phyloP scores from a whole-genome alignment of 2,329 filamentous ascomycete genomes.

The Fusarium keratoplasticum region DNA sequence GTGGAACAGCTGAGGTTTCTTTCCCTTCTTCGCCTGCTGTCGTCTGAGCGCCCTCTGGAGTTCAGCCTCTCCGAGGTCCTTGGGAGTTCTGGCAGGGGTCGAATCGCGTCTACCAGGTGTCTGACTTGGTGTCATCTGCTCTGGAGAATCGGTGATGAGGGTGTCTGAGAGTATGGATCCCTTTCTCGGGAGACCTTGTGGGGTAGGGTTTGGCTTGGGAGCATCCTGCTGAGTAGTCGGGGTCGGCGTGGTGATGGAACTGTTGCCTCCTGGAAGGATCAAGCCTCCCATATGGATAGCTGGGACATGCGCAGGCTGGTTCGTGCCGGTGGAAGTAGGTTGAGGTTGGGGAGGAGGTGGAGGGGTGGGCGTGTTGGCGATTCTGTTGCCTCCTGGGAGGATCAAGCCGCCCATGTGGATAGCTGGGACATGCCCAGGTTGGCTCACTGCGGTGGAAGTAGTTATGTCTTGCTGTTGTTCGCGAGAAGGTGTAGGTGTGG shows the following conservation, averaged over 20 bases:
- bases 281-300: slow-evolving; percentile 10
- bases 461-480: background rate
- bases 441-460: background rate
- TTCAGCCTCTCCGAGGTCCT: background rate
- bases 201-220: background rate
- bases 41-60: background rate
- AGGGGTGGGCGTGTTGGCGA: background rate
- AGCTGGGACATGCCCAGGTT: background rate
- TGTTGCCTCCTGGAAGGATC: slow-evolving; percentile 1
- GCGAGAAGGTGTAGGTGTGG: background rate
- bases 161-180: background rate
- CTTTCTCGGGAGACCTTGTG: background rate
- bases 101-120: background rate
- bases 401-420: background rate
- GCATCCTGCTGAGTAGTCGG: background rate
- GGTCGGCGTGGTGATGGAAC: background rate
- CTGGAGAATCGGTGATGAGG: background rate
- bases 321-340: background rate
- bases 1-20: slow-evolving; percentile 9
- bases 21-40: background rate
- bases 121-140: background rate
- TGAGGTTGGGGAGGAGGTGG: background rate
- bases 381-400: background rate
- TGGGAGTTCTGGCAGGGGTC: background rate
- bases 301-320: background rate